Base-by-base conservation (phyloP, 2,329 filamentous ascomycete species). In the Fusarium clavum region DNA sequence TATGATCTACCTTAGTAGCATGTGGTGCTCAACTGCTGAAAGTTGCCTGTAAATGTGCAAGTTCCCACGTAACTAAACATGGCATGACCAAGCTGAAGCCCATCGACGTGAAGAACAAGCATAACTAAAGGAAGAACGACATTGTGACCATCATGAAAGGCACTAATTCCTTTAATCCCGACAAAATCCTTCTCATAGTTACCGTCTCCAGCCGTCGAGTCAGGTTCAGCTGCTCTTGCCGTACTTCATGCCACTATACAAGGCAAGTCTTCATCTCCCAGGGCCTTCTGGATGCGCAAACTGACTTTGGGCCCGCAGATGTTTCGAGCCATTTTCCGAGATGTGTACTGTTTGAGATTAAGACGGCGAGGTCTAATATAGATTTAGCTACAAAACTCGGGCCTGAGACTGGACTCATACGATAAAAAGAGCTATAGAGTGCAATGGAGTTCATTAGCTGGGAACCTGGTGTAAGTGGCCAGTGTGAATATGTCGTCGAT, bases 381-480 rank as follows among this genome's bases (percentile, higher is more conserved):
- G 34, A 10, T n/a, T 2, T 10, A 8, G 3, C 5, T 38, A 38
- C 9, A n/a, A n/a, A 6, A n/a, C 8, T 4, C 34, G 4, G 34
- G 6, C 18, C 34, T 38, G 34, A 38, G 10, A 38, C 3, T 38
- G 18, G 6, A n/a, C 18, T n/a, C 34, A 38, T n/a, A 12, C 18
- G 18, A n/a, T 38, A 12, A 38, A 38, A 11, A 38, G 34, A 12
- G 10, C 18, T 10, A 38, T 38, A n/a, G 34, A 38, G 10, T n/a
- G 7, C 18, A 2, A 38, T 38, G 34, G 34, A 38, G 18, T 38
- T 38, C 18, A n/a, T n/a, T 38, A 38, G 34, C 34, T 38, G 7
- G 3, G 18, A 38, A 38, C 5, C 13, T 25, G 22, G 32, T 70
- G 51, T 58, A 63, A 70, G 67, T 58, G 40, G 13, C 8, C 56